Evolutionary conservation across 2,329 filamentous ascomycete genomes (phyloP).

Genomic region (Plectosphaerella cucumerina): DNA sequence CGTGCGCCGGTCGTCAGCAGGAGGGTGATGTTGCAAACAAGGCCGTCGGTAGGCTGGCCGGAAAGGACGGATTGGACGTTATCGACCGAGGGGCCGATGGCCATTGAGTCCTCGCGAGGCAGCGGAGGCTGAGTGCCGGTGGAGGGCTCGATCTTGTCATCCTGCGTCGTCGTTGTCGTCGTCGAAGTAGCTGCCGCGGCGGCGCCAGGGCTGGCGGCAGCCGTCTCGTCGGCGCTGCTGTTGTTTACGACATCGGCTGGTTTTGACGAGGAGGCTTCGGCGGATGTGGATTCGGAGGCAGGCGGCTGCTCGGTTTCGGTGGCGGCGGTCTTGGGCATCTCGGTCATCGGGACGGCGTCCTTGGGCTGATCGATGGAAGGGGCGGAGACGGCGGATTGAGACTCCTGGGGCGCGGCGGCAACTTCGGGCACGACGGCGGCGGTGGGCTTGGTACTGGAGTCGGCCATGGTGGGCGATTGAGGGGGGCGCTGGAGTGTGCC

Average conservation of each 20-base stretch:
- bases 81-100: constrained; percentile 39
- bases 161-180: background rate
- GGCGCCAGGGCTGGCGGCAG: constrained; percentile 4
- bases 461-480: constrained; percentile 7
- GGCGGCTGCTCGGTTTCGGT: constrained; percentile 6
- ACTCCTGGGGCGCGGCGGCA: background rate
- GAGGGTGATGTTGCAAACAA: constrained; percentile 71
- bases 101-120: constrained; percentile 27
- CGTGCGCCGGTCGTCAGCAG: constrained; percentile 76
- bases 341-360: constrained; percentile 33
- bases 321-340: constrained; percentile 19
- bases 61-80: constrained; percentile 32
- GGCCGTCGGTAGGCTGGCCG: constrained; percentile 24
- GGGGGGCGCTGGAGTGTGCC: background rate
- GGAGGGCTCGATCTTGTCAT: constrained; percentile 7
- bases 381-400: constrained; percentile 16
- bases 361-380: constrained; percentile 26
- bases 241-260: constrained; percentile 7
- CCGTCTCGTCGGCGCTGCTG: constrained; percentile 14
- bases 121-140: constrained; percentile 15
- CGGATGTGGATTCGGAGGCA: constrained; percentile 1
- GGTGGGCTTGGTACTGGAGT: constrained; percentile 6
- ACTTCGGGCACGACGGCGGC: background rate
- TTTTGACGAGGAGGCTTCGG: constrained; percentile 4
- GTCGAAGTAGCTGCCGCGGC: constrained; percentile 13